A percentile compares a stretch with the other conserved stretches of the same genome.
phyloP scores from a whole-genome alignment of 768 basidiomycete species.

The Trametes elegans region DNA sequence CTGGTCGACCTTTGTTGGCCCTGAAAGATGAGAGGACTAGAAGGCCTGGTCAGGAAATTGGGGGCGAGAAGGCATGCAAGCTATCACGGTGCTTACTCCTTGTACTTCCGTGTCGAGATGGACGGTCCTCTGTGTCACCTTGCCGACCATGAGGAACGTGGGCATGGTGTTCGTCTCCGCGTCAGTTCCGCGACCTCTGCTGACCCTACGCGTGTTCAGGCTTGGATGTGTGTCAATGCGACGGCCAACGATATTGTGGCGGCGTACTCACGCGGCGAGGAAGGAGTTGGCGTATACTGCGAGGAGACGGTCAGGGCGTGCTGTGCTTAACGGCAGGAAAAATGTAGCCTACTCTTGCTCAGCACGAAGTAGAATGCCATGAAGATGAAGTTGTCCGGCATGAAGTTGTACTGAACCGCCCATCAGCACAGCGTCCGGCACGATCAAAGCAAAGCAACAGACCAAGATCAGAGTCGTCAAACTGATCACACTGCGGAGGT shows the following conservation, averaged over 20 bases:
- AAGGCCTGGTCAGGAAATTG: not conserved
- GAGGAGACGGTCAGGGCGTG: not conserved
- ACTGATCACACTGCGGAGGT: conserved; percentile 44
- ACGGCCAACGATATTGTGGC: not conserved
- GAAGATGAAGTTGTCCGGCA: conserved; percentile 57
- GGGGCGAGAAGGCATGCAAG: not conserved
- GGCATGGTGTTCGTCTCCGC: conserved; percentile 27
- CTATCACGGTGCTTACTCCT: conserved; percentile 3
- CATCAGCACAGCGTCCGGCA: not conserved
- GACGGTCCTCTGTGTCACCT: conserved; percentile 22
- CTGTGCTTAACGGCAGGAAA: not conserved
- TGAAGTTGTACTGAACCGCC: conserved; percentile 49
- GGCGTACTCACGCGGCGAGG: conserved; percentile 53
- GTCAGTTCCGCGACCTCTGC: conserved; percentile 58
- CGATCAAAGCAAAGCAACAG: conserved; percentile 23
- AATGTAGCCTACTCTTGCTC: conserved; percentile 53
- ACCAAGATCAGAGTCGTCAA: conserved; percentile 57
- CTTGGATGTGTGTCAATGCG: conserved; percentile 27
- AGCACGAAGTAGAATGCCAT: conserved; percentile 61
- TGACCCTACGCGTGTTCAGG: conserved; percentile 56
- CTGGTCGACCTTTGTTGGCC: conserved; percentile 3
- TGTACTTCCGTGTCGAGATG: conserved; percentile 13
- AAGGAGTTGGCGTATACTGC: conserved; percentile 66
- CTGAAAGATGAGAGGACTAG: not conserved
- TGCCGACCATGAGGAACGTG: conserved; percentile 31